phyloP scores from a whole-genome alignment of 2,329 filamentous ascomycete species.

The Fusarium luffae region DNA sequence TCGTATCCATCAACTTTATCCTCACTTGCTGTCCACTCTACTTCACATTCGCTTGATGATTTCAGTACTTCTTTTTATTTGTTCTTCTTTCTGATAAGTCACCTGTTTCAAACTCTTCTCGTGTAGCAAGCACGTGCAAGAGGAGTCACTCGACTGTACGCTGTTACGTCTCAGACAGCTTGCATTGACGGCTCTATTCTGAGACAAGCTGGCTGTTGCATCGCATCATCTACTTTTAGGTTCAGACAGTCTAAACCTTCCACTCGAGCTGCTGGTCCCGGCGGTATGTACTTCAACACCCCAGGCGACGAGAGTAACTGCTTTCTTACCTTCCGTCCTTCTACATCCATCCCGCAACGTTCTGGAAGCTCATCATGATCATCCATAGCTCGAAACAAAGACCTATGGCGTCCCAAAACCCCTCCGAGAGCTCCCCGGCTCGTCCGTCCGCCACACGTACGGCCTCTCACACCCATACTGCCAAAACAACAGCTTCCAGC shows the following conservation, averaged over 20 bases:
- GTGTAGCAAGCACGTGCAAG: constrained; percentile 6
- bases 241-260: constrained; percentile 14
- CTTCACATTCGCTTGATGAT: constrained; percentile 19
- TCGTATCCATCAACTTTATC: constrained; percentile 22
- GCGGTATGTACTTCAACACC: constrained; percentile 33
- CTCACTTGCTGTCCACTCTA: constrained; percentile 3
- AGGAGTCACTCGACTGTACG: constrained; percentile 4
- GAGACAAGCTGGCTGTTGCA: constrained; percentile 45
- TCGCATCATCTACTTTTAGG: constrained; percentile 30
- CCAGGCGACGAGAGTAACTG: constrained; percentile 8
- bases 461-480: constrained; percentile 46
- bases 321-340: background rate
- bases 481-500: constrained; percentile 42
- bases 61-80: background rate
- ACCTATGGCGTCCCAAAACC: constrained; percentile 51
- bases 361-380: constrained; percentile 45
- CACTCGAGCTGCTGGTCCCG: constrained; percentile 17
- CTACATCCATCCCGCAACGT: constrained; percentile 1
- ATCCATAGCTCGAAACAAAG: constrained; percentile 42
- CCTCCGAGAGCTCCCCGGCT: constrained; percentile 45
- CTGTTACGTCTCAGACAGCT: constrained; percentile 16
- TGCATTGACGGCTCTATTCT: constrained; percentile 26
- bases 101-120: background rate
- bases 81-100: background rate
- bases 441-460: constrained; percentile 48